These are phyloP conservation scores for Microdochium trichocladiopsis DNA, from an alignment of 2,329 filamentous ascomycete species.

Conservation along the genomic window DNA sequence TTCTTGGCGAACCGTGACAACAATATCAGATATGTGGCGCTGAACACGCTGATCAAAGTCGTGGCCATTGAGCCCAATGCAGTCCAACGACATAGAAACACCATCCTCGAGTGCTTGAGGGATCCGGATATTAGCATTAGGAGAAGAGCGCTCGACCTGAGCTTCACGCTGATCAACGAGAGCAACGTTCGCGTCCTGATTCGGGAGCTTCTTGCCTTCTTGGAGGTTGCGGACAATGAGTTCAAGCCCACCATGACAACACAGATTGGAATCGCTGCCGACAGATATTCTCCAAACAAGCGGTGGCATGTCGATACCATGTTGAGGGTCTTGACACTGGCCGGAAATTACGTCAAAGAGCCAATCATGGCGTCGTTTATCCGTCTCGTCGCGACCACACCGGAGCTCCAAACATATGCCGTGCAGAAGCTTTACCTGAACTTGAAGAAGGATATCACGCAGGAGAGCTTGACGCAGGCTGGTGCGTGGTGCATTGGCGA, in stretches of 20 bases:
- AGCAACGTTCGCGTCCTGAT: conserved; percentile 91
- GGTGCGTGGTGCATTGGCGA: conserved; percentile 98
- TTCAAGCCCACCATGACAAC: conserved; percentile 99
- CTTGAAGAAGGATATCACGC: conserved; percentile 93
- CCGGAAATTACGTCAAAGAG: conserved; percentile 95
- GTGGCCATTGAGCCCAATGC: conserved; percentile 97
- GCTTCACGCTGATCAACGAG: conserved; percentile 97
- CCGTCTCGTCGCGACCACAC: conserved; percentile 86
- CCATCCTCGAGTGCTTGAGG: conserved; percentile 89
- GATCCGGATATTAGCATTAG: conserved; percentile 98
- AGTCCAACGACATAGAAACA: conserved; percentile 94
- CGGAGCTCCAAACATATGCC: conserved; percentile 91
- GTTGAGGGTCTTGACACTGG: conserved; percentile 85
- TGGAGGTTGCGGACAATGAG: conserved; percentile 95
- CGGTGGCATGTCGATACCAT: conserved; percentile 98
- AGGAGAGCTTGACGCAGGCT: conserved; percentile 88
- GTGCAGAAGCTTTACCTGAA: conserved; percentile 90
- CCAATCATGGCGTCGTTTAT: conserved; percentile 97
- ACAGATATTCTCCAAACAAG: conserved; percentile 93
- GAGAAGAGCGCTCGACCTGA: conserved; percentile 88
- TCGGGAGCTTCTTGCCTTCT: conserved; percentile 84
- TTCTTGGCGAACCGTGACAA: conserved; percentile 98
- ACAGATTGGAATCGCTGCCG: conserved; percentile 94
- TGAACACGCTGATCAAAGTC: conserved; percentile 97
- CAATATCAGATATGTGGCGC: conserved; percentile 95